Evolutionary conservation across 2,329 filamentous ascomycete genomes (phyloP).

Genomic region (Phyllosticta citriasiana): DNA sequence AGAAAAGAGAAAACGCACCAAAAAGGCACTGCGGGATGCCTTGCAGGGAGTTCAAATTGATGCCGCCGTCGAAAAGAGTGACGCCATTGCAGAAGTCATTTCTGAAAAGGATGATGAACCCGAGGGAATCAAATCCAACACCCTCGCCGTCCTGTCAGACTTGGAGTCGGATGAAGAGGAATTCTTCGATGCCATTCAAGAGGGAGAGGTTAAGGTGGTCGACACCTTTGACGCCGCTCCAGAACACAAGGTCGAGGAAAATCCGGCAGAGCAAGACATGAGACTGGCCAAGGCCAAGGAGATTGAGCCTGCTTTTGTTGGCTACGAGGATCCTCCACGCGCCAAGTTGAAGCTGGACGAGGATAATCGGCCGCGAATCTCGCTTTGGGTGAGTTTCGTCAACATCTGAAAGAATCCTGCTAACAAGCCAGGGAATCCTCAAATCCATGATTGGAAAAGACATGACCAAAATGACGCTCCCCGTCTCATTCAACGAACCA

Average conservation of each 20-base stretch:
- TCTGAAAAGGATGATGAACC: constrained; percentile 15
- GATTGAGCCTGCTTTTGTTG: constrained; percentile 69
- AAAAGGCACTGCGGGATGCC: constrained; percentile 78
- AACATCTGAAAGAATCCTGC: constrained; percentile 6
- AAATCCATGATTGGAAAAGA: constrained; percentile 99
- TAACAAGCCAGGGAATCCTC: constrained; percentile 62
- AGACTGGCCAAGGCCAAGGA: constrained; percentile 46
- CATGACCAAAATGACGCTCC: constrained; percentile 99
- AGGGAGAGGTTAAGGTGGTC: constrained; percentile 76
- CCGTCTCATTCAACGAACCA: constrained; percentile 97
- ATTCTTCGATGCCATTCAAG: constrained; percentile 95
- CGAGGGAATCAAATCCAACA: constrained; percentile 41
- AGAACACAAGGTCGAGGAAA: constrained; percentile 28
- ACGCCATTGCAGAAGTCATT: constrained; percentile 19
- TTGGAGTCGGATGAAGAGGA: constrained; percentile 76
- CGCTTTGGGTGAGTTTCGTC: constrained; percentile 68
- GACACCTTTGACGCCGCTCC: constrained; percentile 38
- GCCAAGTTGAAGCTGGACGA: constrained; percentile 76
- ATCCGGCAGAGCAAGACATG: constrained; percentile 30
- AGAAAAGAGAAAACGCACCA: constrained; percentile 79
- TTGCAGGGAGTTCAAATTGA: constrained; percentile 47
- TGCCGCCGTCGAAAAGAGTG: constrained; percentile 12
- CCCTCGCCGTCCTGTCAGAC: constrained; percentile 56
- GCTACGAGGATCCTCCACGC: constrained; percentile 84
- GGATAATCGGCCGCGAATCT: constrained; percentile 87